Evolutionary conservation across 2,329 filamentous ascomycete genomes (phyloP).

Genomic region (Cladosporium austrohemisphaericum): DNA sequence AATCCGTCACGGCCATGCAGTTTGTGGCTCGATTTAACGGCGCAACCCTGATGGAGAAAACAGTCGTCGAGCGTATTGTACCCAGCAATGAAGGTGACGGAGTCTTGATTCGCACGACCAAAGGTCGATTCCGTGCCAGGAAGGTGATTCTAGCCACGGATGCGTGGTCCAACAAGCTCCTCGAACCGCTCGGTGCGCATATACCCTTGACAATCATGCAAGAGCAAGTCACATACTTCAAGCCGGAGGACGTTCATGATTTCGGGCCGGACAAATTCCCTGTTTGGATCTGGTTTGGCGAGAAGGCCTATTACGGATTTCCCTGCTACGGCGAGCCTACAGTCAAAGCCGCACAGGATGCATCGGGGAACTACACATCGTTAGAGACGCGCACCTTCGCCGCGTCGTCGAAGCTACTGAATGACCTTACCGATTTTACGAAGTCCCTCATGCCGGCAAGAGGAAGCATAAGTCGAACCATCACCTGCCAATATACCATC

Average conservation of each 20-base stretch:
- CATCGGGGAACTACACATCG: background rate
- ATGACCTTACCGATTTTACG: background rate
- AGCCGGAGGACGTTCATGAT: background rate
- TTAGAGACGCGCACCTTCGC: background rate
- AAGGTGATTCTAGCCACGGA: background rate
- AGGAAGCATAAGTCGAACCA: background rate
- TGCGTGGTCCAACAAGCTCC: background rate
- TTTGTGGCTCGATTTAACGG: background rate
- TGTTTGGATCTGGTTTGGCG: background rate
- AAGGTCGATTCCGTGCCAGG: background rate
- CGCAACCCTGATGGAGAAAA: background rate
- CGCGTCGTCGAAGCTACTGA: background rate
- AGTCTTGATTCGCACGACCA: background rate
- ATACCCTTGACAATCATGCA: background rate
- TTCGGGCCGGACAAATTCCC: background rate
- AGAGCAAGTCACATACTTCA: constrained; percentile 1
- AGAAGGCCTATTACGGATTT: background rate
- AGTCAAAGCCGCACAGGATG: background rate
- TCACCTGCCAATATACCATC: background rate
- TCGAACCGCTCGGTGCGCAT: background rate
- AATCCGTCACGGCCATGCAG: background rate
- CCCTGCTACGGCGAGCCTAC: background rate
- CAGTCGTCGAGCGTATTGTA: background rate
- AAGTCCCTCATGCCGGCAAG: background rate
- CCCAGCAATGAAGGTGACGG: background rate